Evolutionary conservation across 2,329 filamentous ascomycete genomes (phyloP).

Genomic region (Graphilbum sp.): DNA sequence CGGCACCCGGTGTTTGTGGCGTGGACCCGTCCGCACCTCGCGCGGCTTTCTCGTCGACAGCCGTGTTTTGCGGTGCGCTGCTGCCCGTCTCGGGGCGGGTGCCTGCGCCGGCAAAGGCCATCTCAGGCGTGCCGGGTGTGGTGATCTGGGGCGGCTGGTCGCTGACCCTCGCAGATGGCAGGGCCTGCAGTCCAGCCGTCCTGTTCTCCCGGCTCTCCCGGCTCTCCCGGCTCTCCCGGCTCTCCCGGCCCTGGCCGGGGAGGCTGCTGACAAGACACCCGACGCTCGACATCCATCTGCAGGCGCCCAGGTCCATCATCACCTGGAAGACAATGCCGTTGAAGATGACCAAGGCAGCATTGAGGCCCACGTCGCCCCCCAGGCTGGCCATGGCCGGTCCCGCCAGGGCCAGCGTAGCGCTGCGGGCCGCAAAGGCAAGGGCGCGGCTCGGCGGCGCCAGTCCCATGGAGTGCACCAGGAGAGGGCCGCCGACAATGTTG

Average conservation of each 20-base stretch:
- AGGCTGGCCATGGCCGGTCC: constrained; percentile 28
- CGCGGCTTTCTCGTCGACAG: too few species aligned
- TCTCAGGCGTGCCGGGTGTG: too few species aligned
- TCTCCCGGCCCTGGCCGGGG: too few species aligned
- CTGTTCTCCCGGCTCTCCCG: too few species aligned
- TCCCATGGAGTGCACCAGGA: constrained; percentile 20
- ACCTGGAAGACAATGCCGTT: constrained; percentile 29
- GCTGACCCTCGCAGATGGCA: too few species aligned
- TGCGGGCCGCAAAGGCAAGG: constrained; percentile 31
- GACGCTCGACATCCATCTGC: constrained; percentile 6
- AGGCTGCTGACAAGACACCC: too few species aligned
- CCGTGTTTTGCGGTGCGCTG: too few species aligned
- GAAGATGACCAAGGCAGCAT: constrained; percentile 33
- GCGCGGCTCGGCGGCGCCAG: constrained; percentile 17
- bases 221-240: too few species aligned
- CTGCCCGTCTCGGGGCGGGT: not conserved
- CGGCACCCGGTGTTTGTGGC: too few species aligned
- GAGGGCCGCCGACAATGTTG: constrained; percentile 26
- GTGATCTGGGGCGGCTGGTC: too few species aligned
- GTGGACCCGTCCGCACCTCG: too few species aligned
- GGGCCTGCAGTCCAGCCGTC: too few species aligned
- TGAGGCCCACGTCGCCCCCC: constrained; percentile 27
- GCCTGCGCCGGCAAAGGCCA: not conserved
- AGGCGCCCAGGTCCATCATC: constrained; percentile 15
- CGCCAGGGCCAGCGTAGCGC: constrained; percentile 32